A percentile compares a stretch with the other conserved stretches of the same genome.
Conservation (phyloP, 2,329 filamentous ascomycete species). For the Diaporthe sp. region DNA sequence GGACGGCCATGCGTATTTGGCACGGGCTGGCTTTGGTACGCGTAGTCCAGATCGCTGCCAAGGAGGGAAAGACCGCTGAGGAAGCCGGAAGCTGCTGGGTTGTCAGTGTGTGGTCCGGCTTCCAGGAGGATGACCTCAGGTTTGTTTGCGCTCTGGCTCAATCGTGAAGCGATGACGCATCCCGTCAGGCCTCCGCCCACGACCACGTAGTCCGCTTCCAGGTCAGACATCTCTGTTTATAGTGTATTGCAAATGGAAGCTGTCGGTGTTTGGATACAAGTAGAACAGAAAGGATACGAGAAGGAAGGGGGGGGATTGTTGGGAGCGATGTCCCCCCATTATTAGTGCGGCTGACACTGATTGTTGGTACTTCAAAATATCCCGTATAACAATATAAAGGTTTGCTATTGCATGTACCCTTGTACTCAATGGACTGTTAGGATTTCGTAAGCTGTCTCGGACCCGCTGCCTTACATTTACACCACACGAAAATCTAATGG, state of each 20-base stretch:
- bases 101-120: slow-evolving; percentile 43
- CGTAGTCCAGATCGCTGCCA: slow-evolving; percentile 43
- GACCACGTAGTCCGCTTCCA: slow-evolving; percentile 44
- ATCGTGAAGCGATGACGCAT: slow-evolving; percentile 44
- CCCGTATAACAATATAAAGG: neutral
- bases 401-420: neutral
- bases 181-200: slow-evolving; percentile 45
- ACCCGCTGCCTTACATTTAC: neutral
- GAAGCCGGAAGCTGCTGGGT: slow-evolving; percentile 41
- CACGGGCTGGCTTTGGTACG: slow-evolving; percentile 43
- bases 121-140: slow-evolving; percentile 44
- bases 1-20: slow-evolving; percentile 38
- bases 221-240: slow-evolving; percentile 37
- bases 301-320: neutral
- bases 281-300: neutral
- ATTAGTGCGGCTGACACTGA: neutral
- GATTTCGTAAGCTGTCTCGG: neutral
- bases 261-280: neutral
- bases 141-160: slow-evolving; percentile 41
- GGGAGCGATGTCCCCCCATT: neutral
- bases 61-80: slow-evolving; percentile 43
- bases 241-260: neutral
- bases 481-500: neutral
- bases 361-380: neutral
- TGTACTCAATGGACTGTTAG: neutral